These are phyloP conservation scores for Saururus chinensis DNA, from an alignment of 164 flowering plant genomes.

Conservation along the genomic window DNA sequence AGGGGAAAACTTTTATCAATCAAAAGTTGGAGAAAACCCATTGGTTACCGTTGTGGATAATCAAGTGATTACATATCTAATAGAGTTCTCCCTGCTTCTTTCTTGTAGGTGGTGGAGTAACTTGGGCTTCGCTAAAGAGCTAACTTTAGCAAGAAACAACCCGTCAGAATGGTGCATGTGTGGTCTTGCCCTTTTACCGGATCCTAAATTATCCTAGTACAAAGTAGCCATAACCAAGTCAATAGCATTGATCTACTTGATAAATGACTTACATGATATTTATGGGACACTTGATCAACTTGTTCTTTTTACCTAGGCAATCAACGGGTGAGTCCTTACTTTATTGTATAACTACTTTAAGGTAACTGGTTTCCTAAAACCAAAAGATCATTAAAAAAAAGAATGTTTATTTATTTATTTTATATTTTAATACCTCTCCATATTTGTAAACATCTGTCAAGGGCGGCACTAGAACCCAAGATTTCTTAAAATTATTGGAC, in stretches of 20 bases:
- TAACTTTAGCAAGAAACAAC: constrained; percentile 41
- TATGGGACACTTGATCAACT: constrained; percentile 45
- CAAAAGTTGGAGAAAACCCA: too few species aligned
- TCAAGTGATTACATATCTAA: too few species aligned
- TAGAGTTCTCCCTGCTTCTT: not conserved
- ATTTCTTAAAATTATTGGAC: too few species aligned
- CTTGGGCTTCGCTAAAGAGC: constrained; percentile 25
- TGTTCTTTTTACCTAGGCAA: constrained; percentile 37
- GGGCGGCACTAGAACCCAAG: too few species aligned
- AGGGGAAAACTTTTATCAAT: too few species aligned
- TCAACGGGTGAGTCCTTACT: constrained; percentile 25
- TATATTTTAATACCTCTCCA: not conserved
- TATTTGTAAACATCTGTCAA: too few species aligned
- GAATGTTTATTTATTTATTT: not conserved
- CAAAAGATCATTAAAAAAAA: too few species aligned
- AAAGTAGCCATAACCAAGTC: constrained; percentile 41
- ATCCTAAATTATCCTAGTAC: constrained; percentile 26
- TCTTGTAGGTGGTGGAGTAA: constrained; percentile 53
- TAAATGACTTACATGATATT: constrained; percentile 62
- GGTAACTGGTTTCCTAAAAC: too few species aligned
- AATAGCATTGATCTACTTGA: constrained; percentile 34
- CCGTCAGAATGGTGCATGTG: constrained; percentile 49
- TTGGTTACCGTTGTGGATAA: too few species aligned
- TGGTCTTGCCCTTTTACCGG: constrained; percentile 25
- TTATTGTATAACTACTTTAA: not conserved